Evolutionary conservation across 306 rosid genomes (phyloP), one percentile per base, ranked within the genome.

Genomic region (Herpetospermum pedunculosum): DNA sequence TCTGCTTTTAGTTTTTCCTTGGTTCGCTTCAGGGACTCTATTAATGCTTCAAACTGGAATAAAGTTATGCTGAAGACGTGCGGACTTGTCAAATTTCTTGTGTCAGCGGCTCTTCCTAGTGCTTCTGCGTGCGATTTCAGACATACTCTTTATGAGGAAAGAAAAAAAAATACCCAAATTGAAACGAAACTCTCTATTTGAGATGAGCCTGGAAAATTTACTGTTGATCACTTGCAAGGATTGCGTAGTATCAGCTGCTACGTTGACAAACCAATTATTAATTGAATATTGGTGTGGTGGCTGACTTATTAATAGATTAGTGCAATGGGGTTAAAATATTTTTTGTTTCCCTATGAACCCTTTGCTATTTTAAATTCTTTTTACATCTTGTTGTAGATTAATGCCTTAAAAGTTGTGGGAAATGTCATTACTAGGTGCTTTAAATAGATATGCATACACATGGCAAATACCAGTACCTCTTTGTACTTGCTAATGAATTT

Each of bases 401-500:
- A 35, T 35, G 29, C 16, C 70, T 35, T 18, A n/a, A 37, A 35
- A 35, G 23, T 63, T 63, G 46, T 34, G 70, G 47, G 6, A 37
- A 63, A 37, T 63, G 26, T 0, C 53, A 41, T 68, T 68, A 68
- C 38, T 68, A 23, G 23, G 19, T 68, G 14, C 52, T 43, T 41
- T 43, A 68, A 25, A 43, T 68, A 68, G 54, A 41, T 16, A 15
- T 15, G 32, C 54, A 43, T 15, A 43, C 38, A 44, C 73, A 68
- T 43, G 73, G 21, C n/a, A 21, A 68, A 23, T 25, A 68, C 34
- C 55, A 43, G 73, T 43, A 26, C 23, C 73, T 25, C 73, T 43
- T 43, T 10, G 74, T 70, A 70, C 74, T 70, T 70, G 58, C 57
- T 70, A 46, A 70, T 70, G 58, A 70, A 47, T 70, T 70, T 70